Percentiles rank a stretch among this genome's conserved stretches.
phyloP scores from a whole-genome alignment of 106 monocot species.

The Phalaenopsis aphrodite region DNA sequence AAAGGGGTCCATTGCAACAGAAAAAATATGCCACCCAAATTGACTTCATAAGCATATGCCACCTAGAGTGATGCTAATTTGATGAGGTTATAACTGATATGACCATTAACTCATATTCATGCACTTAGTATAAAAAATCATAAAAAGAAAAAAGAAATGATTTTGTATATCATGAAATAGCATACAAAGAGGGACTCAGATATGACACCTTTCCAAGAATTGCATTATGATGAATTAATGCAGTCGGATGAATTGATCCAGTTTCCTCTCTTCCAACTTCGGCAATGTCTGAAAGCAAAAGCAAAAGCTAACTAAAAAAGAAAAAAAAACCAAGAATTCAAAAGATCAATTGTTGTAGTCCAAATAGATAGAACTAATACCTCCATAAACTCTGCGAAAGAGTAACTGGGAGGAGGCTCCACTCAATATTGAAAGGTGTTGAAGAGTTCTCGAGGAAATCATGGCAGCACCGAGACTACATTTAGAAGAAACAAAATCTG shows the following conservation, averaged over 20 bases:
- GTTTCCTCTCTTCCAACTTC: slow-evolving; percentile 2
- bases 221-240: slow-evolving; percentile 50
- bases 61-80: not conserved
- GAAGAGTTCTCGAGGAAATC: slow-evolving; percentile 1
- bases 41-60: not conserved
- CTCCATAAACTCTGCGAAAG: slow-evolving; percentile 4
- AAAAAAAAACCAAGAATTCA: not conserved
- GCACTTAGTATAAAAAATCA: not conserved
- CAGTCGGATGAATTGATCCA: slow-evolving; percentile 31
- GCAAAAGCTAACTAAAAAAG: not conserved
- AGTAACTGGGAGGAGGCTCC: not conserved
- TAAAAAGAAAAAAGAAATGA: not conserved
- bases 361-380: not conserved
- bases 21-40: not conserved
- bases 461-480: not conserved
- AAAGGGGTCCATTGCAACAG: not conserved
- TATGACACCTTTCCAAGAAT: slow-evolving; percentile 39
- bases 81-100: not conserved
- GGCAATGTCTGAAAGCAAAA: not conserved
- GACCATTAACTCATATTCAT: not conserved
- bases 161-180: not conserved
- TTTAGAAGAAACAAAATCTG: not conserved
- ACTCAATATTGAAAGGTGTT: slow-evolving; percentile 1
- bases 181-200: not conserved
- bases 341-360: not conserved